A percentile compares a stretch with the other conserved stretches of the same genome.
Evolutionary conservation across 192 early-diverging fungal genomes (phyloP).

Genomic region (Coemansia sp.): DNA sequence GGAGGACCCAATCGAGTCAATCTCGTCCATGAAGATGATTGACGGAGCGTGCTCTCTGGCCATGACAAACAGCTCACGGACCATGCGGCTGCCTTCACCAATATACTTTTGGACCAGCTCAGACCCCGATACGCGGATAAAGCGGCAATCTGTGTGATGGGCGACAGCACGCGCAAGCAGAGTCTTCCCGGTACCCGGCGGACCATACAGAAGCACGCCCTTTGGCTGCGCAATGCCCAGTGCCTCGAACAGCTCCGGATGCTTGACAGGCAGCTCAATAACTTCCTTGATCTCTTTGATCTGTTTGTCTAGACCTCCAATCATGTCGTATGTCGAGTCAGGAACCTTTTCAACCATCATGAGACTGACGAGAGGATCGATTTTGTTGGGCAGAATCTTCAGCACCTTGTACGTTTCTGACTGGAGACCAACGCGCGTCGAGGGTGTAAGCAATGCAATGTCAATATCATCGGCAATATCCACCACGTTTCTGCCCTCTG

Average conservation of each 20-base stretch:
- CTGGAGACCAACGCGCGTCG: slow-evolving; percentile 89
- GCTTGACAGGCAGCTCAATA: slow-evolving; percentile 99
- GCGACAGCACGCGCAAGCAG: slow-evolving; percentile 88
- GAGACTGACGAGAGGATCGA: slow-evolving; percentile 98
- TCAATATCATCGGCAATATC: slow-evolving; percentile 93
- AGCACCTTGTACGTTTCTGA: slow-evolving; percentile 91
- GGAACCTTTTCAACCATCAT: slow-evolving; percentile 99
- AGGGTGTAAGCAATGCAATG: slow-evolving; percentile 86
- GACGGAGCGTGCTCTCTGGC: slow-evolving; percentile 89
- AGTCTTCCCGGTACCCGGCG: slow-evolving; percentile 88
- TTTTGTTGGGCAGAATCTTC: slow-evolving; percentile 95
- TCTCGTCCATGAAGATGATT: slow-evolving; percentile 93
- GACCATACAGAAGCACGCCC: slow-evolving; percentile 91
- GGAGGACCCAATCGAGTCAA: slow-evolving; percentile 87
- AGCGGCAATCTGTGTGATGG: slow-evolving; percentile 89
- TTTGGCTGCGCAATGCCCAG: slow-evolving; percentile 99
- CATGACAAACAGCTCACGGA: slow-evolving; percentile 88
- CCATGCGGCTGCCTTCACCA: slow-evolving; percentile 91
- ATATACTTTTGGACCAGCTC: slow-evolving; percentile 93
- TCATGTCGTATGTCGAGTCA: slow-evolving; percentile 98
- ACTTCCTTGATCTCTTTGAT: slow-evolving; percentile 99
- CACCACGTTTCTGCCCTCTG: slow-evolving; percentile 98
- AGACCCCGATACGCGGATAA: slow-evolving; percentile 88
- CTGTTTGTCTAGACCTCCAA: slow-evolving; percentile 98
- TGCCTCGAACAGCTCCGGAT: slow-evolving; percentile 97